Evolutionary conservation across 1,284 basidiomycete species (phyloP).

Genomic region (Microstroma glucosiphilum): DNA sequence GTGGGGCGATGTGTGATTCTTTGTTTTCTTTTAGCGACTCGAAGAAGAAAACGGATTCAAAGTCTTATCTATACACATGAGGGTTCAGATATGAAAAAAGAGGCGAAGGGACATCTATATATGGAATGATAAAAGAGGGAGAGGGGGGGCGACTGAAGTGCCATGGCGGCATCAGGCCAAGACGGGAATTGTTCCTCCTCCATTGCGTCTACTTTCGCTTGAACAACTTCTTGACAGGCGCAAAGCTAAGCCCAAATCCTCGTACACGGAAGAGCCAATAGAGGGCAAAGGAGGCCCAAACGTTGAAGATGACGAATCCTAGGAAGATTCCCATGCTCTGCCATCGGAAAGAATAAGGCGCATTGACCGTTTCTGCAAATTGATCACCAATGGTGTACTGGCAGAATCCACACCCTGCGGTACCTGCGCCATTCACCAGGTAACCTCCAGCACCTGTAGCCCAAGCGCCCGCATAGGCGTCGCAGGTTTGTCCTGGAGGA

Average conservation of each 20-base stretch:
- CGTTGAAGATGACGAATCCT: conserved; percentile 26
- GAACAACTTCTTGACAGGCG: too few species aligned
- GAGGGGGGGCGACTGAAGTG: too few species aligned
- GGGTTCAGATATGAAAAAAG: too few species aligned
- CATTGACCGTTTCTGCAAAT: conserved; percentile 23
- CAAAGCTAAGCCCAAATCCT: conserved; percentile 16
- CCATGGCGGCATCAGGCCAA: too few species aligned
- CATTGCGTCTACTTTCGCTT: too few species aligned
- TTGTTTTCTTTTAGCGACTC: too few species aligned
- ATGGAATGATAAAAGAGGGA: too few species aligned
- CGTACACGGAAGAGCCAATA: conserved; percentile 36
- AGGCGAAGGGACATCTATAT: too few species aligned
- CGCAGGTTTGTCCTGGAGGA: conserved; percentile 30
- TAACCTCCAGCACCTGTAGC: conserved; percentile 22
- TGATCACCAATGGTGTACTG: conserved; percentile 30
- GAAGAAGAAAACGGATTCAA: too few species aligned
- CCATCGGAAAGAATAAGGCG: conserved; percentile 35
- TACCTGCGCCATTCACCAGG: conserved; percentile 23
- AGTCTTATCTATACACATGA: too few species aligned
- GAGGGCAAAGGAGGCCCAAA: conserved; percentile 20
- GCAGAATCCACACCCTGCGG: conserved; percentile 26
- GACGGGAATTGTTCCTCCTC: too few species aligned
- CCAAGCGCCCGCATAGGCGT: conserved; percentile 32
- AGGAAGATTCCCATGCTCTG: conserved; percentile 29
- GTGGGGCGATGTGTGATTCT: too few species aligned